A percentile compares a stretch with the other conserved stretches of the same genome.
Evolutionary conservation across 2,329 filamentous ascomycete species (phyloP).

Genomic region (Cylindrodendrum hubeiense): DNA sequence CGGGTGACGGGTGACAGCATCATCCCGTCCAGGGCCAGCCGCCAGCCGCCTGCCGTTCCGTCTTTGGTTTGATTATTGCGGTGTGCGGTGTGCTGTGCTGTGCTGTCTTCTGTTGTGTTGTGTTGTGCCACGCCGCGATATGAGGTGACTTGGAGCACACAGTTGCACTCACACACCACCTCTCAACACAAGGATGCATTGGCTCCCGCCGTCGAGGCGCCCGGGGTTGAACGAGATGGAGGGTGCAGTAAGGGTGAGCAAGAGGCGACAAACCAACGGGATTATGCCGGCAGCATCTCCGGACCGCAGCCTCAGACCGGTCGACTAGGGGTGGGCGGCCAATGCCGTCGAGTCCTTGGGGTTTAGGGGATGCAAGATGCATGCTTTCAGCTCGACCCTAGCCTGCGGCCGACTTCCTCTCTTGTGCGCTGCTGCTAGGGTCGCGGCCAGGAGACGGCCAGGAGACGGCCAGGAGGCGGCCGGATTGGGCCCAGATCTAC

Average conservation of each 20-base stretch:
- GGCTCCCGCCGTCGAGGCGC: conserved; percentile 22
- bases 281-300: conserved; percentile 11
- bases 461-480: conserved; percentile 15
- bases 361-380: conserved; percentile 20
- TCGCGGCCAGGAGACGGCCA: too few species aligned
- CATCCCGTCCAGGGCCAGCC: conserved; percentile 30
- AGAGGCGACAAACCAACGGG: conserved; percentile 27
- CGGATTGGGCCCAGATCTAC: conserved; percentile 22
- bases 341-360: conserved; percentile 24
- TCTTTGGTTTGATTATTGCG: conserved; percentile 10
- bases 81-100: conserved; percentile 9
- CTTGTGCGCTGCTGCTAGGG: conserved; percentile 4
- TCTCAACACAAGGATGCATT: conserved; percentile 24
- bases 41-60: conserved; percentile 21
- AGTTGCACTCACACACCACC: conserved; percentile 15
- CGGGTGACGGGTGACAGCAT: conserved; percentile 17
- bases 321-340: conserved; percentile 1
- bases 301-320: conserved; percentile 17
- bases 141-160: background rate
- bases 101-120: conserved; percentile 10
- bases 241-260: too few species aligned
- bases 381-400: conserved; percentile 25
- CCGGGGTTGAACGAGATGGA: conserved; percentile 16
- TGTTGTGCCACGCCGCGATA: background rate
- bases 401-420: conserved; percentile 22